phyloP scores from a whole-genome alignment of 2,329 filamentous ascomycete species.

The Sclerotinia subarctica region DNA sequence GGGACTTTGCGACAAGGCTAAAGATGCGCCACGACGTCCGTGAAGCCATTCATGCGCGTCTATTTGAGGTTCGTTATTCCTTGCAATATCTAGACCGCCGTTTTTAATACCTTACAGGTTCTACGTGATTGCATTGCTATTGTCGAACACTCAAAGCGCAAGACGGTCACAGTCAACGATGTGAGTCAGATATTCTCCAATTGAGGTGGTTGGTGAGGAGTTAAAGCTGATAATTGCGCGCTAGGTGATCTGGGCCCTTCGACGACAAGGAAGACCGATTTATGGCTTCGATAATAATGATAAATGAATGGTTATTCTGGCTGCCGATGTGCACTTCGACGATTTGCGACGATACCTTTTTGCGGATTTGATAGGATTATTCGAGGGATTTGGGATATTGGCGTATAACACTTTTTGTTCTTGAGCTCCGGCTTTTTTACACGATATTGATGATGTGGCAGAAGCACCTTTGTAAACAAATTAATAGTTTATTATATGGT shows the following conservation, averaged over 20 bases:
- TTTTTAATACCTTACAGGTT: not conserved
- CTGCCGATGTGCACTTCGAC: not conserved
- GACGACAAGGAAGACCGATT: slow-evolving; percentile 49
- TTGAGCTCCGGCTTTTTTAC: not conserved
- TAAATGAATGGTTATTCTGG: not conserved
- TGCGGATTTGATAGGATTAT: not conserved
- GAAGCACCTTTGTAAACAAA: not conserved
- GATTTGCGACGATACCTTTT: slow-evolving; percentile 9
- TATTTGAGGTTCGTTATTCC: slow-evolving; percentile 45
- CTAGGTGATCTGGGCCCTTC: slow-evolving; percentile 54
- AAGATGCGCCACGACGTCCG: slow-evolving; percentile 58
- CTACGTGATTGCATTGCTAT: slow-evolving; percentile 31
- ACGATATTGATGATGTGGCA: not conserved
- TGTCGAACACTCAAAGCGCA: slow-evolving; percentile 51
- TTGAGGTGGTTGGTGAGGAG: not conserved
- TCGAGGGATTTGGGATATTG: not conserved
- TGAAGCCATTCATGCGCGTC: slow-evolving; percentile 46
- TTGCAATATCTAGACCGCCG: not conserved
- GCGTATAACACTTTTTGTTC: not conserved
- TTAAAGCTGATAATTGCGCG: not conserved
- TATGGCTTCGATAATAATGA: slow-evolving; percentile 55
- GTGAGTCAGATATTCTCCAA: slow-evolving; percentile 43
- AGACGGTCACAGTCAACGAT: slow-evolving; percentile 62
- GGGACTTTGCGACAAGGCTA: too few species aligned
- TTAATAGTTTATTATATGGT: not conserved